Evolutionary conservation across 768 basidiomycete species (phyloP).

Genomic region (Gymnopilus dilepis): DNA sequence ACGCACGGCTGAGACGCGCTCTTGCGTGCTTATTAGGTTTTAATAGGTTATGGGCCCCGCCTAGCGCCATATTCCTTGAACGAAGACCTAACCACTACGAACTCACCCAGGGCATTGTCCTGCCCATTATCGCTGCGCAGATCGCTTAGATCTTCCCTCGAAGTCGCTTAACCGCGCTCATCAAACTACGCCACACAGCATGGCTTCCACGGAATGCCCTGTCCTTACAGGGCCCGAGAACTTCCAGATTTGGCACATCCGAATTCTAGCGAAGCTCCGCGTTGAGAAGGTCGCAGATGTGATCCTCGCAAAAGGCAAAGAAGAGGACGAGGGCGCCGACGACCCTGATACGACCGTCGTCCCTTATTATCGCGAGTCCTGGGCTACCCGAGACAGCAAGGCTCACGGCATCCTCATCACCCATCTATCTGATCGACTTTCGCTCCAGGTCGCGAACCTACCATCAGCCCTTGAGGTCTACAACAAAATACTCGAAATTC

Average conservation of each 20-base stretch:
- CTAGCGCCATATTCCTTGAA: neutral
- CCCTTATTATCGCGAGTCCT: neutral
- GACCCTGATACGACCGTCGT: neutral
- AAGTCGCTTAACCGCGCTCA: neutral
- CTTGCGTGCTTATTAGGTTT: slow-evolving; percentile 8
- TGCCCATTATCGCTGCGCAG: neutral
- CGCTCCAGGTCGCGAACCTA: slow-evolving; percentile 1
- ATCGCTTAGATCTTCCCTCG: neutral
- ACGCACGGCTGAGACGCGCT: slow-evolving; percentile 4
- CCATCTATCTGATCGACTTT: slow-evolving; percentile 16
- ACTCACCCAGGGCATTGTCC: slow-evolving; percentile 1
- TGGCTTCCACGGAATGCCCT: slow-evolving; percentile 2
- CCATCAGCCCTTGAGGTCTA: slow-evolving; percentile 3
- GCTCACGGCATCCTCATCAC: slow-evolving; percentile 14
- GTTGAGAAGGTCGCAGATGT: slow-evolving; percentile 19
- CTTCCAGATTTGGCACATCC: slow-evolving; percentile 23
- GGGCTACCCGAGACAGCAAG: neutral
- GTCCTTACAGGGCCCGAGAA: slow-evolving; percentile 16
- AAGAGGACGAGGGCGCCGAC: neutral
- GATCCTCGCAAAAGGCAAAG: neutral
- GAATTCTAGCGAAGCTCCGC: slow-evolving; percentile 13
- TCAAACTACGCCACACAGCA: slow-evolving; percentile 1
- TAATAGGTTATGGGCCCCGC: slow-evolving; percentile 23
- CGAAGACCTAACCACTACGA: neutral
- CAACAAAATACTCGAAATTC: slow-evolving; percentile 12